Evolutionary conservation across 106 monocot species (phyloP).

Genomic region (Alisma plantagoaquatica): DNA sequence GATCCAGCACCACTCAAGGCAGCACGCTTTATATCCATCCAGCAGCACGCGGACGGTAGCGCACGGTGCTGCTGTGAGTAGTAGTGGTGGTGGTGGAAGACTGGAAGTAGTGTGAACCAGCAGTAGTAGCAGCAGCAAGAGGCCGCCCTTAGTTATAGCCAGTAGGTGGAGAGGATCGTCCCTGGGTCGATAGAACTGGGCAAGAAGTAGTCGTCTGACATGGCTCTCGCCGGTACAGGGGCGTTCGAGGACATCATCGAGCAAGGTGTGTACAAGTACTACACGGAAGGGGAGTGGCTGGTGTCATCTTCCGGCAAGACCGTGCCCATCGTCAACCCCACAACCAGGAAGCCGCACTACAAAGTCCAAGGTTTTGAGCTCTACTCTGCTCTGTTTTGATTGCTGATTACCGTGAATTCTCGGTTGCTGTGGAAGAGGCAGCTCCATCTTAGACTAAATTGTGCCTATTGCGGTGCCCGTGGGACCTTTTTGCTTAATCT

Average conservation of each 20-base stretch:
- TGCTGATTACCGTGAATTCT: background rate
- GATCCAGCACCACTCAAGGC: too few species aligned
- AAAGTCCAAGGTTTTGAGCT: slow-evolving; percentile 48
- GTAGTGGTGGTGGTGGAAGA: too few species aligned
- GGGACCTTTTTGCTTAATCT: background rate
- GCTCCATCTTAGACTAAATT: background rate
- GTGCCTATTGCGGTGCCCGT: background rate
- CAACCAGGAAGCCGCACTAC: slow-evolving; percentile 42
- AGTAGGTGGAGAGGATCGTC: too few species aligned
- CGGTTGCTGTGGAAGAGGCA: background rate
- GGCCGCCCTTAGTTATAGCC: too few species aligned
- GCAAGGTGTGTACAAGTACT: slow-evolving; percentile 61
- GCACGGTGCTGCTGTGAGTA: too few species aligned
- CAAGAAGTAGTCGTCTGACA: too few species aligned
- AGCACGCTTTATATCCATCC: too few species aligned
- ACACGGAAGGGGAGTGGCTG: slow-evolving; percentile 61
- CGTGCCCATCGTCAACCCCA: too few species aligned
- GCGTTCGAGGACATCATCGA: slow-evolving; percentile 56
- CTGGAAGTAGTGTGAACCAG: too few species aligned
- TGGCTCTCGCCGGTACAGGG: slow-evolving; percentile 36
- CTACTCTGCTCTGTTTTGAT: background rate
- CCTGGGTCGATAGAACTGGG: too few species aligned
- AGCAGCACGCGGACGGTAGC: too few species aligned
- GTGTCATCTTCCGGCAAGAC: slow-evolving; percentile 60
- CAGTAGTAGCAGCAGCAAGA: too few species aligned